A percentile compares a stretch with the other conserved stretches of the same genome.
phyloP scores from a whole-genome alignment of 768 basidiomycete species.

The Phanerochaete sordida region DNA sequence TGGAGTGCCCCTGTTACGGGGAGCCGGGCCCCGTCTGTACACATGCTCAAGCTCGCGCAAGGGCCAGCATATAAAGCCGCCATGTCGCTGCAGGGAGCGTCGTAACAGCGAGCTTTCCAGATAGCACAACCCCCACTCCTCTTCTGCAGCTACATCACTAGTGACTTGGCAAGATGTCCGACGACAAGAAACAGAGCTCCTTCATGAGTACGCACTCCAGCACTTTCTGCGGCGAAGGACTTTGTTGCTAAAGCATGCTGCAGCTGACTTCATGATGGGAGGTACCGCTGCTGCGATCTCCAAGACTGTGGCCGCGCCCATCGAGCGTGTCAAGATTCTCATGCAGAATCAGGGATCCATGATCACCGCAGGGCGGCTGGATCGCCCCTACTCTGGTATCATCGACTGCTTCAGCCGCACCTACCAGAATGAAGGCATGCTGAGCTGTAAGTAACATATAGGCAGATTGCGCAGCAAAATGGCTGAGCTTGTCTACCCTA shows the following conservation, averaged over 20 bases:
- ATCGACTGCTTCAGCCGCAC: conserved; percentile 32
- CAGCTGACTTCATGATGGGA: conserved; percentile 91
- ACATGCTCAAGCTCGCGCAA: neutral
- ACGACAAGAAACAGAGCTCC: conserved; percentile 4
- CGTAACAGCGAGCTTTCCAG: neutral
- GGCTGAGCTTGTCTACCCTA: conserved; percentile 2
- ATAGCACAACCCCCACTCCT: neutral
- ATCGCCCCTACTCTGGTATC: conserved; percentile 34
- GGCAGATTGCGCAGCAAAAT: neutral
- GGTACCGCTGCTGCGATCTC: conserved; percentile 91
- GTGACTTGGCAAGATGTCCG: neutral
- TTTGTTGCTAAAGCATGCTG: neutral
- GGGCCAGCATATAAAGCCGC: too few species aligned
- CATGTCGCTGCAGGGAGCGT: neutral
- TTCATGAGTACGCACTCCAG: conserved; percentile 7
- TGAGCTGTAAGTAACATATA: conserved; percentile 27
- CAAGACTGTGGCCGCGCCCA: conserved; percentile 96
- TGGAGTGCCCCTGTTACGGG: neutral
- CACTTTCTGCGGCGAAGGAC: neutral
- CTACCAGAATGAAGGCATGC: conserved; percentile 33
- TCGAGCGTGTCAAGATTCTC: conserved; percentile 96
- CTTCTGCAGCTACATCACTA: neutral
- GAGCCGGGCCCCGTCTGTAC: neutral
- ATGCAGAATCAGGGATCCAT: conserved; percentile 99
- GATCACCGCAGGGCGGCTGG: conserved; percentile 45